Evolutionary conservation across 371 early-diverging fungal genomes (phyloP), one percentile per base, ranked within the genome.

Genomic region (Mortierella sp.): DNA sequence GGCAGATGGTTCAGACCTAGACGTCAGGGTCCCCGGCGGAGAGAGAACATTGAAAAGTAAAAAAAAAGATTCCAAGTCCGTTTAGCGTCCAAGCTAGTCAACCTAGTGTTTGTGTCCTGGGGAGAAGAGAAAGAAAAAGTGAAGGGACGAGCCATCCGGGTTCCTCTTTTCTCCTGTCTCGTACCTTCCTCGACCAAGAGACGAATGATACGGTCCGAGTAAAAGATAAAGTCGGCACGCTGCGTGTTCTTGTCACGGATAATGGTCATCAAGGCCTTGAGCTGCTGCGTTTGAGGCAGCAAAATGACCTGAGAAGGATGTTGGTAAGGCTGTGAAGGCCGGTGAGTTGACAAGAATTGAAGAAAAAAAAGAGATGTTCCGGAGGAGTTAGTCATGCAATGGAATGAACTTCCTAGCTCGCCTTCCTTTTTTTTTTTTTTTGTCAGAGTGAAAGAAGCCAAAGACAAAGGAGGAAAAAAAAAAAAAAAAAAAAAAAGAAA

Each of bases 201-300:
- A 43, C 97, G 91, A 74, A 96, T 96, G 67, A 97, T 89, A 60
- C 98, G 89, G 86, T 97, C 96, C 47, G 95, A 90, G 83, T 95
- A 94, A 81, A 97, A 97, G 56, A 97, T 94, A 77, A 96, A 97
- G 83, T 96, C 97, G 57, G 90, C 89, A 46, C 98, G 92, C 73
- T 85, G 80, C 0, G 97, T 96, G 46, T 89, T 80, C 66, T 88
- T 87, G 76, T 91, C 87, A 56, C 97, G 89, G 71, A 97, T 94
- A 44, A 96, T 94, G 62, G 96, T 93, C 88, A 92, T 90, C 64
- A 92, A 83, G 6, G 91, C 93, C 82, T 90, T 90, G 55, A 95
- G 88, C 81, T 95, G 94, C 64, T 90, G 85, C n/a, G 90, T 93
- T 65, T 90, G 90, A 58, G 85, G 83, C 67, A 95, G 88, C 60